Base-by-base conservation (phyloP, 345 rosid genomes). In the Firmiana major region DNA sequence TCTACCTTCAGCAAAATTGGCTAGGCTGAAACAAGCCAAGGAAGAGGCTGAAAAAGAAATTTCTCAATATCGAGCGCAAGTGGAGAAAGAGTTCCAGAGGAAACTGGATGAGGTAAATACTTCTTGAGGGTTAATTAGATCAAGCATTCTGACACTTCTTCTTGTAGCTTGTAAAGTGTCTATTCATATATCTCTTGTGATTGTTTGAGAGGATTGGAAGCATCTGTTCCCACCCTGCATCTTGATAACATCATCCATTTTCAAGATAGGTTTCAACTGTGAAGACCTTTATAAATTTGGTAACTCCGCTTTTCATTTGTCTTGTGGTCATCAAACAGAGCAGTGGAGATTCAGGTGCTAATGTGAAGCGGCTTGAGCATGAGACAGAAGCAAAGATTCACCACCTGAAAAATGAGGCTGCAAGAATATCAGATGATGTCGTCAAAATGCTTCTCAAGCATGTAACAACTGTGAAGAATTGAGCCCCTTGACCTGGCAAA, bases 321-420 rank as follows among this genome's bases (percentile, higher is more conserved):
- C 46, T 7, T 49, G 9, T 73, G 64, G 0, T 34, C 58, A 53
- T 28, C 63, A 38, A 74, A 86, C 94, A 94, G 94, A 92, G 90
- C 48, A 91, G 94, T 28, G 97, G 97, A 78, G 94, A 92, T 78
- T 94, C 97, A 2, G 97, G 98, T 77, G 97, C 97, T n/a, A 94
- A 94, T 77, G 97, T 94, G 85, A 92, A 94, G 90, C 84, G 98
- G 83, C 89, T 94, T 40, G 98, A 94, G 76, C 75, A 78, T 65
- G 98, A 94, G 88, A 94, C 98, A 15, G 92, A 85, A 4, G 74
- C 70, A 59, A 94, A 91, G 83, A 94, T 92, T 62, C 63, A 81
- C 17, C 88, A 88, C 83, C 83, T 91, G 76, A 86, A 88, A 77
- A 77, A 55, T 0, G 87, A 90, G 73, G 90, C 87, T n/a, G 53